Evolutionary conservation across 2,329 filamentous ascomycete species (phyloP).

Genomic region (Neoascochyta sp.): DNA sequence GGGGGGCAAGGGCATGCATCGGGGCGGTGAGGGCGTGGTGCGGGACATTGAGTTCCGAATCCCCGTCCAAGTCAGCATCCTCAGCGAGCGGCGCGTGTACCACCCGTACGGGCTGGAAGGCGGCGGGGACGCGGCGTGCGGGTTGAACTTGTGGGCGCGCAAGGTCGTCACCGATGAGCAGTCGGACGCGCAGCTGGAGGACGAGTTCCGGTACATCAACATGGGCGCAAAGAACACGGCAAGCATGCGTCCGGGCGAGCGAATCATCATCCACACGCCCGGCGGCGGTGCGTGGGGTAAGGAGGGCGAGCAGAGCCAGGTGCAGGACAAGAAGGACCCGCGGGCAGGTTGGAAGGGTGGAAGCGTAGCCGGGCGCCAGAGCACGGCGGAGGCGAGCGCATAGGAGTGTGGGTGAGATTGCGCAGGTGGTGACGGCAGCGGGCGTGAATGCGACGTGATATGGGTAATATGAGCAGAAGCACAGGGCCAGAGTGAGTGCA

Average conservation of each 20-base stretch:
- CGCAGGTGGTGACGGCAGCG: too few species aligned
- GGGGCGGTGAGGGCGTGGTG: slow-evolving; percentile 72
- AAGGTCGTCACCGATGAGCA: slow-evolving; percentile 50
- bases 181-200: slow-evolving; percentile 42
- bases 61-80: slow-evolving; percentile 72
- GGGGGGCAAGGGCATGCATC: slow-evolving; percentile 62
- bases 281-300: slow-evolving; percentile 75
- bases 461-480: too few species aligned
- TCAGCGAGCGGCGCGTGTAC: slow-evolving; percentile 72
- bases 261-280: slow-evolving; percentile 73
- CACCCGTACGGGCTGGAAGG: slow-evolving; percentile 80
- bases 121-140: slow-evolving; percentile 72
- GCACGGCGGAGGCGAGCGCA: slow-evolving; percentile 47
- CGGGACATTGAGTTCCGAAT: slow-evolving; percentile 79
- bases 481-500: too few species aligned
- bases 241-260: slow-evolving; percentile 69
- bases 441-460: too few species aligned
- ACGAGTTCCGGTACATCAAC: slow-evolving; percentile 61
- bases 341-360: slow-evolving; percentile 58
- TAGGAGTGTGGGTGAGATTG: too few species aligned
- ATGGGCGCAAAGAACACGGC: slow-evolving; percentile 77
- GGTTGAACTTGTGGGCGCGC: slow-evolving; percentile 83
- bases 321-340: slow-evolving; percentile 53
- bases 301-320: slow-evolving; percentile 55
- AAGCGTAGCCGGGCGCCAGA: slow-evolving; percentile 54